These are phyloP conservation scores for Pyrenopolyporus hunteri DNA, from an alignment of 495 filamentous ascomycete genomes.

Conservation along the genomic window DNA sequence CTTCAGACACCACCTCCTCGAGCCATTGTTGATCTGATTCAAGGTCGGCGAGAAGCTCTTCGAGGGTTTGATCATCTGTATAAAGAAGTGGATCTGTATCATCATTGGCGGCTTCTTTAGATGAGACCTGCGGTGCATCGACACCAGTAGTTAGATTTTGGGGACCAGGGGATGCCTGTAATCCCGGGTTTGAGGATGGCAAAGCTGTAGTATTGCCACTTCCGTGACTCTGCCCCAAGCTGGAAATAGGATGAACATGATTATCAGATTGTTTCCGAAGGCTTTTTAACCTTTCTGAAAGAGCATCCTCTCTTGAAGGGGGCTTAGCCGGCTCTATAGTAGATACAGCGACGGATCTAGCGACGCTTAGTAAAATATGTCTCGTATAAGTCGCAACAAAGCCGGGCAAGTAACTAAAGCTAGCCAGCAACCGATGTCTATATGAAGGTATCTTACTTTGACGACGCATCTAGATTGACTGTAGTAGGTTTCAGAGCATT, in stretches of 20 bases:
- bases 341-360: constrained; percentile 24
- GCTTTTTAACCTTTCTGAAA: constrained; percentile 50
- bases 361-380: constrained; percentile 21
- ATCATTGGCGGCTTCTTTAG: constrained; percentile 5
- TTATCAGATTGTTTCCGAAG: constrained; percentile 45
- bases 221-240: background rate
- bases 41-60: constrained; percentile 47
- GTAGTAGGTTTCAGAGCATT: constrained; percentile 68
- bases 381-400: background rate
- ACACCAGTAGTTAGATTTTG: background rate
- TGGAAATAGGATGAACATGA: background rate
- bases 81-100: constrained; percentile 30
- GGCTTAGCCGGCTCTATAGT: constrained; percentile 35
- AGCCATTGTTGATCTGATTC: constrained; percentile 39
- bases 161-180: constrained; percentile 11
- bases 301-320: constrained; percentile 51
- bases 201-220: background rate
- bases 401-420: background rate
- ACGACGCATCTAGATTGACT: constrained; percentile 43
- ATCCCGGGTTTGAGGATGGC: constrained; percentile 5
- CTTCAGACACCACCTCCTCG: constrained; percentile 34
- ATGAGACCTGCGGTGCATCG: constrained; percentile 17
- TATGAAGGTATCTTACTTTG: constrained; percentile 42
- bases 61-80: constrained; percentile 45
- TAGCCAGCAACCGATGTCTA: constrained; percentile 4